A percentile compares a stretch with the other conserved stretches of the same genome.
phyloP scores from a whole-genome alignment of 2,329 filamentous ascomycete genomes.

The Akanthomyces dipterigenus region DNA sequence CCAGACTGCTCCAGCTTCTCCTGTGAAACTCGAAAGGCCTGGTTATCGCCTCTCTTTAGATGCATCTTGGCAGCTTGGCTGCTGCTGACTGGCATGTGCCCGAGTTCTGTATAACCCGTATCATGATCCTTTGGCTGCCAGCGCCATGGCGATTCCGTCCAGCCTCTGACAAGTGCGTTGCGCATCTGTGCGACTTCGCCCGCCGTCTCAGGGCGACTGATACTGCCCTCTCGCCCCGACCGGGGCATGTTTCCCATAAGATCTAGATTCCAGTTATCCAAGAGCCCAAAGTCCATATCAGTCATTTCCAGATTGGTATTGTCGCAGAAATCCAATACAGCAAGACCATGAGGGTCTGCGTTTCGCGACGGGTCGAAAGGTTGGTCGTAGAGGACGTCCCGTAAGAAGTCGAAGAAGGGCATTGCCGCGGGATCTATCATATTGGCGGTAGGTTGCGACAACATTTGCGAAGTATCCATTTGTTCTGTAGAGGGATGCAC shows the following conservation, averaged over 20 bases:
- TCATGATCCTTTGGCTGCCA: constrained; percentile 41
- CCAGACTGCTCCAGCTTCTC: constrained; percentile 40
- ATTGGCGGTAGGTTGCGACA: constrained; percentile 14
- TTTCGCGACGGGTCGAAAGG: constrained; percentile 29
- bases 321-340: constrained; percentile 44
- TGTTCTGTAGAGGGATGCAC: background rate
- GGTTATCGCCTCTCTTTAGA: constrained; percentile 31
- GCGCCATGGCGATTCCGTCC: constrained; percentile 45
- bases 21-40: constrained; percentile 31
- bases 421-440: constrained; percentile 27
- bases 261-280: constrained; percentile 43
- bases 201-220: constrained; percentile 29
- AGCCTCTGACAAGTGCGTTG: constrained; percentile 40
- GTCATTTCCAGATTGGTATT: constrained; percentile 44
- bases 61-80: constrained; percentile 31
- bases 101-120: constrained; percentile 36
- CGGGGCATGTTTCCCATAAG: constrained; percentile 16
- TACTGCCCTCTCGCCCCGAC: constrained; percentile 16
- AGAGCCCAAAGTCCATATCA: constrained; percentile 44
- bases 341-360: constrained; percentile 34
- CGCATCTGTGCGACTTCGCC: constrained; percentile 39
- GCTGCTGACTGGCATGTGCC: constrained; percentile 37
- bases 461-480: constrained; percentile 7
- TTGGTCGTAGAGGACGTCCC: constrained; percentile 44
- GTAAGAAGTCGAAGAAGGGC: constrained; percentile 45